Evolutionary conservation across 768 basidiomycete species (phyloP), one percentile per base, ranked within the genome.

Genomic region (Psilocybe sp.): DNA sequence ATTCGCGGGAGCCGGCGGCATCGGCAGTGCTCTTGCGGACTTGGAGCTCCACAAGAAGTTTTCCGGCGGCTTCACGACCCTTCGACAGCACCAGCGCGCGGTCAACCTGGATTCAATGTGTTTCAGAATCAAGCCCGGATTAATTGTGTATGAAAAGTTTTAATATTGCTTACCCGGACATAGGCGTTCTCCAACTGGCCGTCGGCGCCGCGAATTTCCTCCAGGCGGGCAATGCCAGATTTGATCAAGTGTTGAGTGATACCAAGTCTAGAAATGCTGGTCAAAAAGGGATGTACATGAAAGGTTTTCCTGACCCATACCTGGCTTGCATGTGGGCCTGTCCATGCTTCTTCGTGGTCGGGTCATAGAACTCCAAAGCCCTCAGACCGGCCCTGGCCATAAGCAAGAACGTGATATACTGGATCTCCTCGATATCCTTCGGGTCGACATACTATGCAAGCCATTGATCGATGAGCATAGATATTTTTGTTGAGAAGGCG

Each of bases 321-420:
- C 89, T 81, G 40, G 89, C 90, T 67, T 92, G 88, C 91, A 92
- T 93, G 61, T 92, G 89, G 13, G 89, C 90, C 62, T 93, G 89
- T 14, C 91, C 89, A 59, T 93, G 92, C 65, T 91, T 92, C 67
- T 83, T 71, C 12, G 83, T 88, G 20, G 69, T 72, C 19, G 91
- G 91, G 59, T 95, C 89, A 58, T 88, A 95, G 63, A 75, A 92
- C 64, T 93, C 89, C 34, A 94, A 74, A 4, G 82, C 90, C 33
- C 85, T 77, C 33, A 93, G 65, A 53, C 87, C 92, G 36, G 81
- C 84, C 23, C 92, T 81, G n/a, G 87, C 89, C 92, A 94, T 94
- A 44, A 88, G 66, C 23, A 92, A 71, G 76, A 88, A 93, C 0
- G 86, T 85, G 57, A 91, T 77, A 58, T 85, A 89, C 58, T 90